Percentiles rank a stretch among this genome's conserved stretches.
Conservation (phyloP, 1,284 basidiomycete genomes). For the Rhodotorula sp. region DNA sequence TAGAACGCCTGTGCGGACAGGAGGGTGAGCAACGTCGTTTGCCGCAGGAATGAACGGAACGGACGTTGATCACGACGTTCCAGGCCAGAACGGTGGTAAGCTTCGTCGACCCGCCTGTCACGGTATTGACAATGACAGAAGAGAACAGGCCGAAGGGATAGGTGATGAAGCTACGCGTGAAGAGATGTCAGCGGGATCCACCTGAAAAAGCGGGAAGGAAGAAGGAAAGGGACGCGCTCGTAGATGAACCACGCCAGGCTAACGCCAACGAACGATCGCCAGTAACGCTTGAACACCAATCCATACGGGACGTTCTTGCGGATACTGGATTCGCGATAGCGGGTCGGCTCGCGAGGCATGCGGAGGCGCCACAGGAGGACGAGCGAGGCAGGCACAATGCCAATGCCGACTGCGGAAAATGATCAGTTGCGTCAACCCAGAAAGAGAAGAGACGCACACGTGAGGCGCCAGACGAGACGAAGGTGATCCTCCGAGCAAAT, state of each 20-base stretch:
- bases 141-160: conserved; percentile 23
- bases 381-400: conserved; percentile 73
- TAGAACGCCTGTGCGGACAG: conserved; percentile 50
- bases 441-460: conserved; percentile 50
- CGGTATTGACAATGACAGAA: conserved; percentile 61
- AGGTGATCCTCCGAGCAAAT: conserved; percentile 82
- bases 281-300: conserved; percentile 79
- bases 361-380: conserved; percentile 83
- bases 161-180: conserved; percentile 6
- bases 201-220: not conserved
- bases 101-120: conserved; percentile 61
- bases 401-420: conserved; percentile 66
- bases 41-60: conserved; percentile 48
- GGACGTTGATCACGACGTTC: conserved; percentile 50
- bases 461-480: conserved; percentile 81
- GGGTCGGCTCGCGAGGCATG: conserved; percentile 72
- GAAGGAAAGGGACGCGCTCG: conserved; percentile 57
- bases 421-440: not conserved
- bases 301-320: conserved; percentile 71
- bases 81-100: conserved; percentile 66
- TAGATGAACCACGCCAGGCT: conserved; percentile 69
- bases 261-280: conserved; percentile 50
- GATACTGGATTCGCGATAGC: conserved; percentile 72
- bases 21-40: too few species aligned
- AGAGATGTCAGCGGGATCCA: not conserved